Base-by-base conservation (phyloP, 1,284 basidiomycete species). In the Gomphus bonarii region DNA sequence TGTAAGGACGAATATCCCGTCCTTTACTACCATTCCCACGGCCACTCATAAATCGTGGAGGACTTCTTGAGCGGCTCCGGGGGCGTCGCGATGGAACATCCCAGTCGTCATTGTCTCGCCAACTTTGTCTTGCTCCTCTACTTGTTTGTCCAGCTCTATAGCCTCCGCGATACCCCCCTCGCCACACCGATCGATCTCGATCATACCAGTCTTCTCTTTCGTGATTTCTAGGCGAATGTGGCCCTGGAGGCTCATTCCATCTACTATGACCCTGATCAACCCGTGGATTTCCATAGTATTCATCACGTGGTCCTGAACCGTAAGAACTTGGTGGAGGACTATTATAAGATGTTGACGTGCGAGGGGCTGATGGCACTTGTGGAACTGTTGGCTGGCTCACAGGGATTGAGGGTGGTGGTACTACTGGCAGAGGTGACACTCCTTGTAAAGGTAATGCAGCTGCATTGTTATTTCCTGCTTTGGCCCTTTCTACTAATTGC, bases 31-130 rank as follows among this genome's bases (percentile, higher is more conserved):
- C 28, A 28, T n/a, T 14, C 14, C 54, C 67, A 72, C 64, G 73
- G 73, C 73, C 78, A 79, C 60, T 63, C 63, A 69, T 11, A 38
- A 59, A 44, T 35, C 73, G 74, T 28, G 76, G 69, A 52, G 86
- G 86, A 70, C 87, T 89, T 65, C 77, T 77, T 50, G 86, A 89
- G 50, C 86, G 83, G 70, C 82, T 85, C 58, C 68, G 72, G 66
- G 75, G 72, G 58, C 68, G 70, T 67, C 75, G 73, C 52, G 69
- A 65, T 46, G 71, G 67, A 43, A 73, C 70, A 64, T 79, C 78
- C 63, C 74, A 74, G 66, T 77, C 74, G 61, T 75, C 50, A 33
- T 43, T 42, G 28, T 59, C 31, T 42, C 44, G 35, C 22, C 54
- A 57, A 10, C 46, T 49, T 18, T 30, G 50, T 48, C 54, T 57